These are phyloP conservation scores for Phyllosticta capitalensis DNA, from an alignment of 2,329 filamentous ascomycete genomes.

Conservation along the genomic window DNA sequence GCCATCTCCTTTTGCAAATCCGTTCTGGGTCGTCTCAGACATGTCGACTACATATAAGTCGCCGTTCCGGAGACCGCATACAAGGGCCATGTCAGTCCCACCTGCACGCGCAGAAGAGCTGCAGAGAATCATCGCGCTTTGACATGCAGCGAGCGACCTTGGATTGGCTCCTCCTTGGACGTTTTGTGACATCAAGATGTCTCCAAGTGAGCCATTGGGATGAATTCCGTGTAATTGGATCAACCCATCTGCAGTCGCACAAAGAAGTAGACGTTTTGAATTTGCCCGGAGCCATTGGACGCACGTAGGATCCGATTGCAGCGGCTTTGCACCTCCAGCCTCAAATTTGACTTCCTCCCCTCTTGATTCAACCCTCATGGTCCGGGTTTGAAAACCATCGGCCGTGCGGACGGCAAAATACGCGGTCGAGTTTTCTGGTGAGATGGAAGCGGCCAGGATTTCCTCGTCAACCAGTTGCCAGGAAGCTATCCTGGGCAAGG, in stretches of 20 bases:
- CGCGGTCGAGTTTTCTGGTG: constrained; percentile 13
- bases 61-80: constrained; percentile 30
- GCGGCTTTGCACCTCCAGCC: background rate
- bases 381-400: background rate
- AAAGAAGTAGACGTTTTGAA: background rate
- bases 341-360: constrained; percentile 6
- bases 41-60: constrained; percentile 14
- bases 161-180: constrained; percentile 4
- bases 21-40: background rate
- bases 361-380: background rate
- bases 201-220: constrained; percentile 1
- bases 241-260: constrained; percentile 8
- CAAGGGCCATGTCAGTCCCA: constrained; percentile 13
- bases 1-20: background rate
- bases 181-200: background rate
- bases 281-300: background rate
- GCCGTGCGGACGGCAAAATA: constrained; percentile 14
- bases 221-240: constrained; percentile 3
- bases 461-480: background rate
- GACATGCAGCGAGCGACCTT: constrained; percentile 6
- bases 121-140: constrained; percentile 7
- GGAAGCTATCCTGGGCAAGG: constrained; percentile 1
- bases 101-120: background rate
- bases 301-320: constrained; percentile 7
- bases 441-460: constrained; percentile 4